Evolutionary conservation across 768 basidiomycete genomes (phyloP).

Genomic region (Hericium rajendrae): DNA sequence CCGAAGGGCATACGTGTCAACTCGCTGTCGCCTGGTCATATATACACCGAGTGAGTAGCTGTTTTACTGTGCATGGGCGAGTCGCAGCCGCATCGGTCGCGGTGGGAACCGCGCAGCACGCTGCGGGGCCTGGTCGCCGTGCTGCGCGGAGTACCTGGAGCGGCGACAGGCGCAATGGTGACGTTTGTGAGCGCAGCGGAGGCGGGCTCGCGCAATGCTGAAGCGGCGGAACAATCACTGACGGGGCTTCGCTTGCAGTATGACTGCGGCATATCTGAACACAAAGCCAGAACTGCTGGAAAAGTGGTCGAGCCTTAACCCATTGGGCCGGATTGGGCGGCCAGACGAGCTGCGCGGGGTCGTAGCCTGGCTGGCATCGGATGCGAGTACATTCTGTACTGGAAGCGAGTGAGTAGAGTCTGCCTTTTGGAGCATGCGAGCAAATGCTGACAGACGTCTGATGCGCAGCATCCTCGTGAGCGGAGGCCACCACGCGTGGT

Average conservation of each 20-base stretch:
- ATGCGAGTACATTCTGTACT: conserved; percentile 71
- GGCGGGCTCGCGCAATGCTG: too few relatives aligned
- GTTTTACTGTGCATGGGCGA: not conserved
- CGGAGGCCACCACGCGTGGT: conserved; percentile 60
- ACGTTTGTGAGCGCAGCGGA: too few relatives aligned
- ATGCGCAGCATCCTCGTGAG: conserved; percentile 43
- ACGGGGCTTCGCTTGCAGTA: conserved; percentile 23
- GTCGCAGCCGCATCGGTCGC: conserved; percentile 1
- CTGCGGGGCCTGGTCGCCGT: not conserved
- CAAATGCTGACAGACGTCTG: conserved; percentile 1
- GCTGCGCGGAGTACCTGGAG: too few relatives aligned
- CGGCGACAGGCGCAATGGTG: too few relatives aligned
- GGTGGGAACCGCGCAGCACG: not conserved
- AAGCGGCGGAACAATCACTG: not conserved
- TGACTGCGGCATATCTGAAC: conserved; percentile 69
- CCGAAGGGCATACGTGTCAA: conserved; percentile 60
- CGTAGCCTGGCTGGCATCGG: conserved; percentile 60
- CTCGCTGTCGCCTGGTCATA: conserved; percentile 66
- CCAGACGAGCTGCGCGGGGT: conserved; percentile 70
- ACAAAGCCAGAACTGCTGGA: conserved; percentile 48
- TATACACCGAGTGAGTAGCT: conserved; percentile 38
- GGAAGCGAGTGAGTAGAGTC: conserved; percentile 65
- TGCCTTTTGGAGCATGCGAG: not conserved
- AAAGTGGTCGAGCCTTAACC: conserved; percentile 63
- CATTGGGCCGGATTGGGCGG: conserved; percentile 59